phyloP scores from a whole-genome alignment of 345 rosid genomes.

The Moringa oleifera region DNA sequence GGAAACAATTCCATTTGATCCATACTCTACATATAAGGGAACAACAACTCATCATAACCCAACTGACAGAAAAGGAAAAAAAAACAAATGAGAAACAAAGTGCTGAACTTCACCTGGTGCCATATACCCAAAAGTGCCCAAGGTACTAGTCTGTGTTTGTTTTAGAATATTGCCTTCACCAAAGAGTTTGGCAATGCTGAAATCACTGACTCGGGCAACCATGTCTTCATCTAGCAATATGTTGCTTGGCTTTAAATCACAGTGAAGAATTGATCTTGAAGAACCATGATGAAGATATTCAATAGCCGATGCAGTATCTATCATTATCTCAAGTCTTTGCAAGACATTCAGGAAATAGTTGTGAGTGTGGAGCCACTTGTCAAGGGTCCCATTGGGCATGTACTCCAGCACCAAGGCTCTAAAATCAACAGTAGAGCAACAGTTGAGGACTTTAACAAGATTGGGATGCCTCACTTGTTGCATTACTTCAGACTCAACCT shows the following conservation, averaged over 20 bases:
- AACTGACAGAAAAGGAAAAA: background rate
- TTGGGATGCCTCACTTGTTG: background rate
- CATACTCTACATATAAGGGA: constrained; percentile 22
- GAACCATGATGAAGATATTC: constrained; percentile 8
- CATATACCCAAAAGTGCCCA: constrained; percentile 1
- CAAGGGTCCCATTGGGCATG: constrained; percentile 14
- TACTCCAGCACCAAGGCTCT: constrained; percentile 13
- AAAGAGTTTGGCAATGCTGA: constrained; percentile 6
- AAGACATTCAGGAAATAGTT: background rate
- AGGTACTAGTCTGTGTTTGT: constrained; percentile 4
- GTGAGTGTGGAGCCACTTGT: constrained; percentile 7
- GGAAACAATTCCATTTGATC: constrained; percentile 12
- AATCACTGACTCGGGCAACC: constrained; percentile 13
- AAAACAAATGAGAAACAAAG: no score
- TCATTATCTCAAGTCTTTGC: background rate
- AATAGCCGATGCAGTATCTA: constrained; percentile 4
- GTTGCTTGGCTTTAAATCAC: constrained; percentile 10
- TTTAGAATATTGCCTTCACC: background rate
- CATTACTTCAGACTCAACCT: background rate
- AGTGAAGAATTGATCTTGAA: background rate
- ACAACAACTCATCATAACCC: no score
- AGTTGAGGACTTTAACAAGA: constrained; percentile 1
- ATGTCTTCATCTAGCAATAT: constrained; percentile 2
- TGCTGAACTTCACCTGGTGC: constrained; percentile 16
- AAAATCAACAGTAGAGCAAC: constrained; percentile 6